Percentiles rank a stretch among this genome's conserved stretches.
Evolutionary conservation across 2,329 filamentous ascomycete species (phyloP).

Genomic region (Parastagonospora nodorum): DNA sequence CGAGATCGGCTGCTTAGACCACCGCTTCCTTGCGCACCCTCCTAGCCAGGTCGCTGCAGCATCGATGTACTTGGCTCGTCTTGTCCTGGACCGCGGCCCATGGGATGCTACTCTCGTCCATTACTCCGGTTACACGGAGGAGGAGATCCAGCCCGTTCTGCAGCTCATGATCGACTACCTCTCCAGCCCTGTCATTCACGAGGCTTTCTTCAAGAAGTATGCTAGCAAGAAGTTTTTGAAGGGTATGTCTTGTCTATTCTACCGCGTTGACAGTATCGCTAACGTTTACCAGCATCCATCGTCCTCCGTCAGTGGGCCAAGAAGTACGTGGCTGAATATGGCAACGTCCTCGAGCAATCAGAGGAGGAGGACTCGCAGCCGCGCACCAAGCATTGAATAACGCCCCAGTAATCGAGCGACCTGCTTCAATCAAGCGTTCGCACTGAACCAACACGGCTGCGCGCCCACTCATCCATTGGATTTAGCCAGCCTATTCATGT

Average conservation of each 20-base stretch:
- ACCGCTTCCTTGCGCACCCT: constrained; percentile 87
- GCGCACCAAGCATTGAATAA: constrained; percentile 11
- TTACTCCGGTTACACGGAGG: constrained; percentile 91
- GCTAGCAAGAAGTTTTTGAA: constrained; percentile 99
- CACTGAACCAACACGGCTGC: not conserved
- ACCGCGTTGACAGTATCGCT: constrained; percentile 5
- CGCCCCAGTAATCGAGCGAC: not conserved
- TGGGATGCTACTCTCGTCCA: constrained; percentile 90
- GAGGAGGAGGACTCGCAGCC: constrained; percentile 24
- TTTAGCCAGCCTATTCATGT: constrained; percentile 36
- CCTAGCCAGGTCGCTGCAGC: constrained; percentile 90
- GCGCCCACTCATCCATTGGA: constrained; percentile 17
- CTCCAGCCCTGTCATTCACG: constrained; percentile 84
- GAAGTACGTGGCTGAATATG: constrained; percentile 58
- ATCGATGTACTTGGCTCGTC: constrained; percentile 90
- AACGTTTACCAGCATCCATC: constrained; percentile 72
- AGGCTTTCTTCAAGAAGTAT: constrained; percentile 99
- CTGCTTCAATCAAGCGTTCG: not conserved
- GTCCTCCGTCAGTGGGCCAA: constrained; percentile 93
- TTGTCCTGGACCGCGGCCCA: constrained; percentile 86
- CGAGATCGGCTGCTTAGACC: constrained; percentile 94
- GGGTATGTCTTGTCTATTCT: constrained; percentile 62
- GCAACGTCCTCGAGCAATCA: constrained; percentile 35
- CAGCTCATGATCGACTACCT: constrained; percentile 97
- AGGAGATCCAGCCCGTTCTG: constrained; percentile 91